These are phyloP conservation scores for Chalaropsis ovoidea DNA, from an alignment of 2,329 filamentous ascomycete species.

Conservation along the genomic window DNA sequence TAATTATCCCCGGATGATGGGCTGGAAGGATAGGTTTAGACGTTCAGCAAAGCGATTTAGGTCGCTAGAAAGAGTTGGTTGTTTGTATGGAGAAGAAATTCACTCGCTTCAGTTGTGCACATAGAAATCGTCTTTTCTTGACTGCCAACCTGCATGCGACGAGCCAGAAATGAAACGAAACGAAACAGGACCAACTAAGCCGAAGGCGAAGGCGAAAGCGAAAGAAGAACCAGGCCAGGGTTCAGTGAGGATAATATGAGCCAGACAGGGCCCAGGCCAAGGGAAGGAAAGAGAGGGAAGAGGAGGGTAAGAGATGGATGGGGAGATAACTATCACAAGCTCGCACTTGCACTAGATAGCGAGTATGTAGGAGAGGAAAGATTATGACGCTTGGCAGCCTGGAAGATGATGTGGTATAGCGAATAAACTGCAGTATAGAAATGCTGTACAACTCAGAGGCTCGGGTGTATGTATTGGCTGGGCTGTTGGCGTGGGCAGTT, in stretches of 20 bases:
- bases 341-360: neutral
- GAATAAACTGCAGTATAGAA: neutral
- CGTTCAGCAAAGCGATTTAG: neutral
- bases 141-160: slow-evolving; percentile 3
- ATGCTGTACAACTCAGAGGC: neutral
- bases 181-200: slow-evolving; percentile 5
- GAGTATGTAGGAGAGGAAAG: neutral
- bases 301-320: neutral
- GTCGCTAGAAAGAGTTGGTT: neutral
- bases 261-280: neutral
- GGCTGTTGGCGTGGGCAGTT: neutral
- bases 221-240: slow-evolving; percentile 3
- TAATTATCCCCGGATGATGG: neutral
- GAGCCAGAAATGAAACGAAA: slow-evolving; percentile 6
- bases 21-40: neutral
- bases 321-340: slow-evolving; percentile 4
- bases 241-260: slow-evolving; percentile 1
- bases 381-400: slow-evolving; percentile 6
- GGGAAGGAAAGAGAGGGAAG: neutral
- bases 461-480: neutral
- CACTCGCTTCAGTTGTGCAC: neutral
- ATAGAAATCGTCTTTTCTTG: neutral
- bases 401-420: neutral
- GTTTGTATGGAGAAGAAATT: neutral
- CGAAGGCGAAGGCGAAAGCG: neutral